A percentile compares a stretch with the other conserved stretches of the same genome.
These are phyloP conservation scores for Pseudocercospora fijiensis DNA, from an alignment of 2,329 filamentous ascomycete species.

Conservation along the genomic window DNA sequence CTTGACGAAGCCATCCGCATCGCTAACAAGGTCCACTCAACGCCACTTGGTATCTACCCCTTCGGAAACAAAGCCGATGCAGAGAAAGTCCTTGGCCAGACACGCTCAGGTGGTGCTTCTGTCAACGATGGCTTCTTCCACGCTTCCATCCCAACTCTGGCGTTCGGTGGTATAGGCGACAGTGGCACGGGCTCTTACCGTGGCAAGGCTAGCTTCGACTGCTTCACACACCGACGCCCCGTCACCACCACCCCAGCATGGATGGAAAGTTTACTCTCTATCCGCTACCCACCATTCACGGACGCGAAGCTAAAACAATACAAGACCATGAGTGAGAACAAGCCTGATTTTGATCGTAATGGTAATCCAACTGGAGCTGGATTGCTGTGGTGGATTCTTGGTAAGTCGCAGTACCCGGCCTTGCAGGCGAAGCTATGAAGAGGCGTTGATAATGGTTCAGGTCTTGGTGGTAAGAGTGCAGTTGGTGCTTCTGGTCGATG, in stretches of 20 bases:
- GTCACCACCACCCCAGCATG: slow-evolving; percentile 64
- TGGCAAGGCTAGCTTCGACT: slow-evolving; percentile 70
- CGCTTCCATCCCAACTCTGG: slow-evolving; percentile 65
- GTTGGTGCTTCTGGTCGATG: slow-evolving; percentile 33
- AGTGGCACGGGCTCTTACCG: slow-evolving; percentile 76
- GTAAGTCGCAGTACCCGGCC: slow-evolving; percentile 18
- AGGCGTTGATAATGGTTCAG: slow-evolving; percentile 11
- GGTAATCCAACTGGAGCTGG: slow-evolving; percentile 42
- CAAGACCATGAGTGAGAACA: slow-evolving; percentile 50
- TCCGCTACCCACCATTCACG: slow-evolving; percentile 64
- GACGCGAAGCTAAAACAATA: slow-evolving; percentile 55
- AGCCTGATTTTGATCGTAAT: slow-evolving; percentile 61
- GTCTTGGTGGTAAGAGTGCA: slow-evolving; percentile 33
- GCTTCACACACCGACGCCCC: slow-evolving; percentile 62
- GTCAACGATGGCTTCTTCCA: slow-evolving; percentile 66
- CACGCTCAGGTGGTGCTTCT: slow-evolving; percentile 53
- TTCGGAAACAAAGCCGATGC: slow-evolving; percentile 82
- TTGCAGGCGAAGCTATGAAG: slow-evolving; percentile 11
- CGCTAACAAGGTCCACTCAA: slow-evolving; percentile 77
- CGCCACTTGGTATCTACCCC: slow-evolving; percentile 78
- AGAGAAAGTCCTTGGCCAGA: slow-evolving; percentile 56
- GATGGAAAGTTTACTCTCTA: slow-evolving; percentile 65
- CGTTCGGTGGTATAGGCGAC: slow-evolving; percentile 81
- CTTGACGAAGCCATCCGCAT: slow-evolving; percentile 83
- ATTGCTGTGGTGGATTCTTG: slow-evolving; percentile 35